Conservation (phyloP, 2,329 filamentous ascomycete species). For the Stenocarpella maydis region DNA sequence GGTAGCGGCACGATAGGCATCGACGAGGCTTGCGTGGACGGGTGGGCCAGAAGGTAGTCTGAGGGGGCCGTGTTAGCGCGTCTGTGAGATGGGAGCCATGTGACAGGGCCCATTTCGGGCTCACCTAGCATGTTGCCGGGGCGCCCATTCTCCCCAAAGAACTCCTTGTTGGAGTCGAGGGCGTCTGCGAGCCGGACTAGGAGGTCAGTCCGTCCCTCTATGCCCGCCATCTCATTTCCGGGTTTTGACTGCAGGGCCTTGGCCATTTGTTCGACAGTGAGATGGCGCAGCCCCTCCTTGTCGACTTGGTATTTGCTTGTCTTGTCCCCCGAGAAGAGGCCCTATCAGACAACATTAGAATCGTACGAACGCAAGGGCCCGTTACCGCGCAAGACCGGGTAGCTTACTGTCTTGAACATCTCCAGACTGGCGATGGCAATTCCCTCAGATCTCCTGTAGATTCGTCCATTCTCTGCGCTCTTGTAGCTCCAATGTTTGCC, state of each 20-base stretch:
- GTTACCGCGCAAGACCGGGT: not conserved
- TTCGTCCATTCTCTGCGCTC: conserved; percentile 84
- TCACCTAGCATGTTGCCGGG: conserved; percentile 90
- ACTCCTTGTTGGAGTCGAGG: conserved; percentile 76
- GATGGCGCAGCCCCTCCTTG: conserved; percentile 75
- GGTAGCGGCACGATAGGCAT: conserved; percentile 87
- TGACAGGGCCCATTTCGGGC: conserved; percentile 54
- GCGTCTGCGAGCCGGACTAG: conserved; percentile 79
- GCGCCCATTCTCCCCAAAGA: conserved; percentile 83
- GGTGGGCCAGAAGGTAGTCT: conserved; percentile 95
- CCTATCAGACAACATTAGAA: conserved; percentile 51
- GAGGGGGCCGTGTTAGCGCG: conserved; percentile 39
- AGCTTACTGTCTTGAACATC: conserved; percentile 83
- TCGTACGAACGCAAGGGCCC: not conserved
- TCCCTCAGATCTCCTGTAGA: conserved; percentile 87
- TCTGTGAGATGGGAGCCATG: conserved; percentile 1
- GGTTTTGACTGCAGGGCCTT: conserved; percentile 86
- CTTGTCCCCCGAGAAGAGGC: conserved; percentile 84
- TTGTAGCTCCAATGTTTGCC: conserved; percentile 93
- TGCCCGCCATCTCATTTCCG: conserved; percentile 81
- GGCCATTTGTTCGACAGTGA: conserved; percentile 79
- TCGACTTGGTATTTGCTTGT: conserved; percentile 90
- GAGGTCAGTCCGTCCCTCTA: conserved; percentile 84
- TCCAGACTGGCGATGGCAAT: conserved; percentile 80
- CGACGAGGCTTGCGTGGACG: conserved; percentile 86